Base-by-base conservation (phyloP, 257 asterid genomes). In the Osmanthus fragrans region DNA sequence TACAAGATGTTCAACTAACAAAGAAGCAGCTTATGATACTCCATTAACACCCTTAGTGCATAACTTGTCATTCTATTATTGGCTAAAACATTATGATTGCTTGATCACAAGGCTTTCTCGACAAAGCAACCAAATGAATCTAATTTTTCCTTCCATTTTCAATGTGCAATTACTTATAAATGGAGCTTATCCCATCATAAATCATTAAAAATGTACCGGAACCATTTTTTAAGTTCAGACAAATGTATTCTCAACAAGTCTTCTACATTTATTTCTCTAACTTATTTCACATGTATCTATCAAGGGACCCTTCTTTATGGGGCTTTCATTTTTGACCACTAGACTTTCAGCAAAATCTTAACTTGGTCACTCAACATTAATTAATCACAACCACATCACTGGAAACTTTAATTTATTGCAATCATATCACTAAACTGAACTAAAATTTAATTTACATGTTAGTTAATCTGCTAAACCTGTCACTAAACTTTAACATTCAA, bases 1-100 rank as follows among this genome's bases (percentile, higher is more conserved):
- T 40, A 54, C 60, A 70, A 69, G 63, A 56, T 64, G 74, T 71
- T 76, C 75, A 64, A 30, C 71, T 60, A 66, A 60, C 73, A 84
- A 66, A 73, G 27, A 29, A 66, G 37, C 36, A 11, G 51, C 39
- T 32, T 63, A 72, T 45, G 29, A n/a, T 12, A 32, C 73, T 34
- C 7, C 23, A 51, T 66, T 40, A 32, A 39, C 34, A 63, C 19
- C 34, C 32, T 1, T 63, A 63, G 51, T 13, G 12, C 9, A n/a
- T 12, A 63, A 13, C 36, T 63, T 63, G 33, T 27, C 69, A 27
- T 58, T 58, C 66, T 8, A 10, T 8, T n/a, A 58, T 58, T 23
- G 66, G 66, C 10, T 23, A 21, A 58, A 58, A 58, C 32, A n/a
- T 58, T 58, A 21, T 5, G 3, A n/a, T 58, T 58, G 66, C 32